Evolutionary conservation across 1,284 basidiomycete genomes (phyloP).

Genomic region (Rhodotorula sp.): DNA sequence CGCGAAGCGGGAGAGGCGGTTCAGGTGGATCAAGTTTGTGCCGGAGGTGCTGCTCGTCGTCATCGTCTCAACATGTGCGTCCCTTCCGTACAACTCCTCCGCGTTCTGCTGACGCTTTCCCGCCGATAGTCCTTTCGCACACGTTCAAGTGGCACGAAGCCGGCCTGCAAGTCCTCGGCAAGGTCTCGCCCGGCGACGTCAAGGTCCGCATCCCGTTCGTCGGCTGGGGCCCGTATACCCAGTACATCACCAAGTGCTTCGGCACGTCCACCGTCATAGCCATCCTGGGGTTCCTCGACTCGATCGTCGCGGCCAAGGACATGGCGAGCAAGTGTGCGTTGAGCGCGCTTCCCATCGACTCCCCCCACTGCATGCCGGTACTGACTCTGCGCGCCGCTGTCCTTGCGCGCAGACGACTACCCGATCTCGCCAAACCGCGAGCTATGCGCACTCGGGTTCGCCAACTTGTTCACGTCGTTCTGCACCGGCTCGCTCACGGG

Average conservation of each 20-base stretch:
- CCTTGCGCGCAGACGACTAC: slow-evolving; percentile 60
- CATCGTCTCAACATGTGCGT: slow-evolving; percentile 72
- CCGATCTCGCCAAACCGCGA: slow-evolving; percentile 84
- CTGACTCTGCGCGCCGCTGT: no score
- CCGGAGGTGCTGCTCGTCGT: slow-evolving; percentile 82
- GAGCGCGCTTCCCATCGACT: no score
- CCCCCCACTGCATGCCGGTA: no score
- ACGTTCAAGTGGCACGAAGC: slow-evolving; percentile 71
- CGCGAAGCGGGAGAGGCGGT: slow-evolving; percentile 59
- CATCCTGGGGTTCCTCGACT: slow-evolving; percentile 56
- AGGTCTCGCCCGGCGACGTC: slow-evolving; percentile 40
- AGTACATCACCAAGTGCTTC: slow-evolving; percentile 23
- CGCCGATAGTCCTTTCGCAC: slow-evolving; percentile 65
- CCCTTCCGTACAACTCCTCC: background rate
- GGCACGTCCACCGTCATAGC: slow-evolving; percentile 39
- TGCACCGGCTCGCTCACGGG: slow-evolving; percentile 83
- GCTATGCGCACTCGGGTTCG: slow-evolving; percentile 74
- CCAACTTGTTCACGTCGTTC: slow-evolving; percentile 76
- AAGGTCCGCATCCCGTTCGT: slow-evolving; percentile 45
- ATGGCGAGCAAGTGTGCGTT: background rate
- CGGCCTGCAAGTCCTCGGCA: slow-evolving; percentile 79
- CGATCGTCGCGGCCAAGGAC: slow-evolving; percentile 83
- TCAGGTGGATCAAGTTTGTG: slow-evolving; percentile 62
- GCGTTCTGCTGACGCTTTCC: slow-evolving; percentile 1
- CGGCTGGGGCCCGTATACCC: slow-evolving; percentile 8